Percentiles rank a stretch among this genome's conserved stretches.
Evolutionary conservation across 306 rosid species (phyloP).

Genomic region (Cicer cuneatum): DNA sequence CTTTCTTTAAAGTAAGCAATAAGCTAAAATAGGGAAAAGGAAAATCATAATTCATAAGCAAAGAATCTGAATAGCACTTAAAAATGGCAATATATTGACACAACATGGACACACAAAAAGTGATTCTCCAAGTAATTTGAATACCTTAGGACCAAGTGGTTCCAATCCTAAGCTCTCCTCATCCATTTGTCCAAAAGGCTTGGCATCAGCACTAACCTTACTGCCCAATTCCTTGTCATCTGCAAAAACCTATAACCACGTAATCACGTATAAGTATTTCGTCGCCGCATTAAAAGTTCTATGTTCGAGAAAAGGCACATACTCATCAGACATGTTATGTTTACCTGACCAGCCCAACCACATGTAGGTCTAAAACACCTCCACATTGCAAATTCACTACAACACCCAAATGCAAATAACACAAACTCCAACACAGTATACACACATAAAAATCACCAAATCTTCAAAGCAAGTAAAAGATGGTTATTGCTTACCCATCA

Average conservation of each 20-base stretch:
- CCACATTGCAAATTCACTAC: slow-evolving; percentile 89
- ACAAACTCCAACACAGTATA: slow-evolving; percentile 29
- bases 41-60: slow-evolving; percentile 43
- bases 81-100: slow-evolving; percentile 30
- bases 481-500: slow-evolving; percentile 57
- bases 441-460: background rate
- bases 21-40: slow-evolving; percentile 57
- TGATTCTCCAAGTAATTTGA: slow-evolving; percentile 12
- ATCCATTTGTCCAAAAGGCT: slow-evolving; percentile 48
- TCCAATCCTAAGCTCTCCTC: slow-evolving; percentile 68
- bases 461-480: slow-evolving; percentile 32
- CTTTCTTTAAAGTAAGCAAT: slow-evolving; percentile 73
- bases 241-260: slow-evolving; percentile 64
- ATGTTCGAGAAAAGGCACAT: slow-evolving; percentile 32
- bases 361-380: slow-evolving; percentile 80
- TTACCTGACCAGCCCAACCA: slow-evolving; percentile 88
- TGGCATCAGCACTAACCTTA: slow-evolving; percentile 40
- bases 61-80: slow-evolving; percentile 36
- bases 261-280: slow-evolving; percentile 37
- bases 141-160: slow-evolving; percentile 79
- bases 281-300: slow-evolving; percentile 27
- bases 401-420: slow-evolving; percentile 40
- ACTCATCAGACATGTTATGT: slow-evolving; percentile 32
- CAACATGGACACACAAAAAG: background rate
- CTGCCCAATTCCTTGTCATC: slow-evolving; percentile 52